These are phyloP conservation scores for Petasospora fabianii DNA, from an alignment of 1,139 yeast genomes.

Conservation along the genomic window DNA sequence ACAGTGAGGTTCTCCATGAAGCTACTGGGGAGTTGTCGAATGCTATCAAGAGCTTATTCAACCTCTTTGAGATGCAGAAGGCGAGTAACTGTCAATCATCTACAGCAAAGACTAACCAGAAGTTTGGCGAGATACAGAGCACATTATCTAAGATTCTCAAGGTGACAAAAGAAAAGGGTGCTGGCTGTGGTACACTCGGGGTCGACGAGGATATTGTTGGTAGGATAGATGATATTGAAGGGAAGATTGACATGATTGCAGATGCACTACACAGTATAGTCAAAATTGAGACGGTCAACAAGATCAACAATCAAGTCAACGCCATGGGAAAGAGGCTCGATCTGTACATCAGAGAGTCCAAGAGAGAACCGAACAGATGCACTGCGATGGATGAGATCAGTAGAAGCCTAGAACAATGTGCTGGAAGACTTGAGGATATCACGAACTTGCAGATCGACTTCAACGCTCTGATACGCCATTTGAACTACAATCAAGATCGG, in stretches of 20 bases:
- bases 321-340: too few relatives aligned
- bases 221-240: too few relatives aligned
- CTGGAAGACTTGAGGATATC: slow-evolving; percentile 2
- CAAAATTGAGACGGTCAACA: too few relatives aligned
- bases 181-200: too few relatives aligned
- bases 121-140: background rate
- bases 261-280: too few relatives aligned
- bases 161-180: background rate
- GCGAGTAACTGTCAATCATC: background rate
- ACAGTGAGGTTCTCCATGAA: slow-evolving; percentile 18
- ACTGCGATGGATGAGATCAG: background rate
- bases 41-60: background rate
- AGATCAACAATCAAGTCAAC: too few relatives aligned
- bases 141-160: background rate
- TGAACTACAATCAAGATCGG: background rate
- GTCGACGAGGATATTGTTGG: too few relatives aligned
- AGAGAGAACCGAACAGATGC: background rate
- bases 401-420: slow-evolving; percentile 5
- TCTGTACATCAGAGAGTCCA: too few relatives aligned
- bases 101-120: background rate
- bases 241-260: too few relatives aligned
- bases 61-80: background rate
- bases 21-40: slow-evolving; percentile 13
- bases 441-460: slow-evolving; percentile 2
- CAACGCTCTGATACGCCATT: background rate